A percentile compares a stretch with the other conserved stretches of the same genome.
Evolutionary conservation across 2,329 filamentous ascomycete genomes (phyloP).

Genomic region (Monosporascus sp.): DNA sequence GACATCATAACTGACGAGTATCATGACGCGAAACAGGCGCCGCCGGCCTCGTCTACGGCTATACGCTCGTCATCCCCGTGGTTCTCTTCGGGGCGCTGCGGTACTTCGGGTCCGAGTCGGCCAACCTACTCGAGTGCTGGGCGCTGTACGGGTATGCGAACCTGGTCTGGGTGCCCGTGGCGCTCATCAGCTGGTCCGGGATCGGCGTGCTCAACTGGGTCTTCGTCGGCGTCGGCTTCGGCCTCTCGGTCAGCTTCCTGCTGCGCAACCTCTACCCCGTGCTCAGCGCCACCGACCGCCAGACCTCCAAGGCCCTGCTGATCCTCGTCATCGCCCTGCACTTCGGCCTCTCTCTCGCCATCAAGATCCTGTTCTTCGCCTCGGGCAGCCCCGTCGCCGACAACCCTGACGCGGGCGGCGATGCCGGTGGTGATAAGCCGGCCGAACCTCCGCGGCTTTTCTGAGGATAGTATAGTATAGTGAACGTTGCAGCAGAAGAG

Average conservation of each 20-base stretch:
- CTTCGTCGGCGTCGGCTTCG: conserved; percentile 84
- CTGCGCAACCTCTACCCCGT: conserved; percentile 86
- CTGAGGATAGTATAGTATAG: conserved; percentile 2
- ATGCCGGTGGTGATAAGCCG: conserved; percentile 4
- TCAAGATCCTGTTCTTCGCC: conserved; percentile 96
- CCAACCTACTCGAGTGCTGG: conserved; percentile 92
- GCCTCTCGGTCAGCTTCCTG: conserved; percentile 74
- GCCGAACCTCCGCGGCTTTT: conserved; percentile 10
- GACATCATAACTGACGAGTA: no score
- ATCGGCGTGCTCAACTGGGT: conserved; percentile 85
- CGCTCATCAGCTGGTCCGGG: conserved; percentile 84
- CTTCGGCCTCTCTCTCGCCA: conserved; percentile 83
- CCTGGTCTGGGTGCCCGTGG: conserved; percentile 94
- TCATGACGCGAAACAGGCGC: conserved; percentile 47
- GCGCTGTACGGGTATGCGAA: conserved; percentile 95
- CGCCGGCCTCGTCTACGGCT: conserved; percentile 90
- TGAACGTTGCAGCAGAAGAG: not conserved
- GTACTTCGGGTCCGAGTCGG: conserved; percentile 92
- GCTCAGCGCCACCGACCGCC: conserved; percentile 83
- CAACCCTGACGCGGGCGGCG: conserved; percentile 13
- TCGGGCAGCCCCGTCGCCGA: conserved; percentile 57
- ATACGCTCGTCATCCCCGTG: conserved; percentile 81
- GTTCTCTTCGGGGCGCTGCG: conserved; percentile 81
- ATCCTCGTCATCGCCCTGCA: conserved; percentile 80
- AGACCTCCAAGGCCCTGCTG: conserved; percentile 83